phyloP scores from a whole-genome alignment of 768 basidiomycete genomes.

The Mrakia blollopis region DNA sequence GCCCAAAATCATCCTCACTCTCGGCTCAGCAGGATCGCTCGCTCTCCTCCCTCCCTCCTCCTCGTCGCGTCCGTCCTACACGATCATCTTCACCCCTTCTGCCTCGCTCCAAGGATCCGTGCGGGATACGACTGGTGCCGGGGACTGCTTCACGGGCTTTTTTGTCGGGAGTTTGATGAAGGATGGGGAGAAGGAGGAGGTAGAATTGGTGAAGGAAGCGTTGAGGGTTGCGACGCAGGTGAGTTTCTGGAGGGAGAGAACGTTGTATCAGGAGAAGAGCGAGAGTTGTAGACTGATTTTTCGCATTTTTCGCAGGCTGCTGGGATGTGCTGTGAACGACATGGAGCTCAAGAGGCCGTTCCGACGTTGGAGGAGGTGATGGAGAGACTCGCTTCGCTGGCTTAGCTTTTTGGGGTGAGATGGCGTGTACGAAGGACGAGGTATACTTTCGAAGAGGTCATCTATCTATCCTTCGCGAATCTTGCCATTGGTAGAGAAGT shows the following conservation, averaged over 20 bases:
- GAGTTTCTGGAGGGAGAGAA: not conserved
- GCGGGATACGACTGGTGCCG: conserved; percentile 40
- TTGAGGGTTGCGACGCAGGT: conserved; percentile 25
- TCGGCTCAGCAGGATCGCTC: conserved; percentile 40
- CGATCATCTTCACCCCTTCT: conserved; percentile 34
- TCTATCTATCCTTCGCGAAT: no score
- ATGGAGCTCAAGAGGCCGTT: conserved; percentile 41
- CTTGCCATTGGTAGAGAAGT: no score
- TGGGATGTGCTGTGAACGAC: conserved; percentile 37
- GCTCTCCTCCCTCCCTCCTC: conserved; percentile 28
- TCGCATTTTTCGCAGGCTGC: conserved; percentile 35
- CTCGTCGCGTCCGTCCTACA: not conserved
- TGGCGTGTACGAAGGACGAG: no score
- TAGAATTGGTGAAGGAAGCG: not conserved
- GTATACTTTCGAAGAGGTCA: no score
- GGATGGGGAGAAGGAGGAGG: not conserved
- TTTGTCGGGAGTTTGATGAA: conserved; percentile 26
- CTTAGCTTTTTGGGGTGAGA: not conserved
- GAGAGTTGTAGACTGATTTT: not conserved
- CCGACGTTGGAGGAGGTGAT: conserved; percentile 35
- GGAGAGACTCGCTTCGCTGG: not conserved
- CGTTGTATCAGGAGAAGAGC: not conserved
- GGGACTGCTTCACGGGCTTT: conserved; percentile 40
- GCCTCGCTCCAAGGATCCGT: conserved; percentile 14
- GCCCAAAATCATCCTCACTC: conserved; percentile 40